Conservation (phyloP, 805 yeast genomes). For the Cephaloascus albidus region DNA sequence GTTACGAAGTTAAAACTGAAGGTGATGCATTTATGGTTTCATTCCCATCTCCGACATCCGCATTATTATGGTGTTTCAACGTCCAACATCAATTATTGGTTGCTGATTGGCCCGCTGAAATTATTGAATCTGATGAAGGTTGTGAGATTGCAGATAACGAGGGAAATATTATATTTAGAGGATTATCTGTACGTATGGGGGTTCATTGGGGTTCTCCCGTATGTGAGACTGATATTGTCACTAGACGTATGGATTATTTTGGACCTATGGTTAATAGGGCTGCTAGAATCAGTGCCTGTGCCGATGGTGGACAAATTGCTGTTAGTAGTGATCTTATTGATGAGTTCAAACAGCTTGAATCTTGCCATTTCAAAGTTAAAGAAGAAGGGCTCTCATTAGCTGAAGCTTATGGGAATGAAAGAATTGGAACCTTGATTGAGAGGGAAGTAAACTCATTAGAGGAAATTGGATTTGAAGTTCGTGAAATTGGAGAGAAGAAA, state of each 20-base stretch:
- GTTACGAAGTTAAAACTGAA: conserved; percentile 97
- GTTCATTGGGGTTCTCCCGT: conserved; percentile 98
- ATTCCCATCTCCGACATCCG: conserved; percentile 85
- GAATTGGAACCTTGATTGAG: conserved; percentile 48
- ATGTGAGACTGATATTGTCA: conserved; percentile 88
- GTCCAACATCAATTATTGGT: conserved; percentile 75
- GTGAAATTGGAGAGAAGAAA: conserved; percentile 76
- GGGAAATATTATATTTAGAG: conserved; percentile 61
- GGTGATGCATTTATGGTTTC: conserved; percentile 99
- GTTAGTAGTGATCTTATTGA: conserved; percentile 73
- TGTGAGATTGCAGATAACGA: conserved; percentile 63
- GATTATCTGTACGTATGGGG: conserved; percentile 96
- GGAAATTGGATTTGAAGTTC: conserved; percentile 59
- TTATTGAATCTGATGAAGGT: conserved; percentile 77
- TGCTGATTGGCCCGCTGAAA: conserved; percentile 95
- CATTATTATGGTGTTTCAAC: conserved; percentile 88
- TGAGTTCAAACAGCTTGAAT: conserved; percentile 54
- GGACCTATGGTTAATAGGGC: conserved; percentile 98
- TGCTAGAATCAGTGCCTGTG: conserved; percentile 85
- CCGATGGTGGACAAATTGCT: conserved; percentile 97
- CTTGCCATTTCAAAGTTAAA: conserved; percentile 31
- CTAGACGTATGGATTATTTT: conserved; percentile 96
- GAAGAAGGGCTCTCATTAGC: conserved; percentile 15
- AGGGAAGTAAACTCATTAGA: conserved; percentile 56
- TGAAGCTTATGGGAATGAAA: conserved; percentile 35